These are phyloP conservation scores for Emergomyces orientalis DNA, from an alignment of 2,329 filamentous ascomycete species.

Conservation along the genomic window DNA sequence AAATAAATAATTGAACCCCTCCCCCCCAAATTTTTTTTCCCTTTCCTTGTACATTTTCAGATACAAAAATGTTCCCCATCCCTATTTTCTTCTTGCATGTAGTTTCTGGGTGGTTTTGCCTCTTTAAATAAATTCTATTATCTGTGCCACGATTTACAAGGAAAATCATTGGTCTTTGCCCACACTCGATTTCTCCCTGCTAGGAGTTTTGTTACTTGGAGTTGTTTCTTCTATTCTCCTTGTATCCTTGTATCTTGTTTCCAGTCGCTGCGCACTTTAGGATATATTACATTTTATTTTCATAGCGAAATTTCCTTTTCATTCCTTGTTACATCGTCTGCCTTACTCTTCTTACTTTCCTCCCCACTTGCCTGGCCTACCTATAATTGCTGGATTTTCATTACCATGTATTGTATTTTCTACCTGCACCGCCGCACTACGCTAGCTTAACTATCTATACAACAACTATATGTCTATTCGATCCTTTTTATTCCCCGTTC, in stretches of 20 bases:
- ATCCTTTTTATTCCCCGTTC: background rate
- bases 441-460: background rate
- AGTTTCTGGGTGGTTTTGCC: background rate
- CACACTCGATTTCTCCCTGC: background rate
- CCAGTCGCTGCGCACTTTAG: too few relatives aligned
- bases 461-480: background rate
- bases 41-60: background rate
- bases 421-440: background rate
- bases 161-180: background rate
- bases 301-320: background rate
- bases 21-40: background rate
- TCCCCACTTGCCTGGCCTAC: too few relatives aligned
- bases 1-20: background rate
- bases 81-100: background rate
- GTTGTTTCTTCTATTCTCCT: background rate
- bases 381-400: background rate
- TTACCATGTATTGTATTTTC: background rate
- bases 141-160: background rate
- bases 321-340: too few relatives aligned
- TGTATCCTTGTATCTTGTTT: background rate
- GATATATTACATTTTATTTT: background rate
- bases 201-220: background rate
- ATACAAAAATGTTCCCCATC: background rate
- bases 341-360: background rate
- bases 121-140: background rate